Base-by-base conservation (phyloP, 2,329 filamentous ascomycete species). In the Hymenoscyphus albidus region DNA sequence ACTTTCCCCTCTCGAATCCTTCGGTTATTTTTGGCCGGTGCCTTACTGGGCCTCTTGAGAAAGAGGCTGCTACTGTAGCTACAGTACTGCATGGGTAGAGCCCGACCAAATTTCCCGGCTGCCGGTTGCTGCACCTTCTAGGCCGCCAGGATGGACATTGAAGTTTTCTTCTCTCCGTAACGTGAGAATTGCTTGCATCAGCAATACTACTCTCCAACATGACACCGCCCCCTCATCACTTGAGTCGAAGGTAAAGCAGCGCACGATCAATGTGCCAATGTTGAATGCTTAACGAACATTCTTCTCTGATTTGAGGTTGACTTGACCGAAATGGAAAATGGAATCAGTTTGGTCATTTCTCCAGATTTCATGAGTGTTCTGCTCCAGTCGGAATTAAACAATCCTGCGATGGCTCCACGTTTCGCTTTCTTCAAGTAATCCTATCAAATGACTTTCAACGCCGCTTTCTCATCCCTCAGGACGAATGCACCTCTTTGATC, bases 1-100 rank as follows among this genome's bases (percentile, higher is more conserved):
- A 48, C 42, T 48, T 27, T 27, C 27, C 27, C 27, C 27, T 27
- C 27, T 27, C 27, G 27, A 27, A 27, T 27, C 27, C 5, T 51
- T 22, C 32, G 22, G 54, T 57, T 57, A 57, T 57, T 35, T 57
- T 57, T 57, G 54, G 54, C 54, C 6, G 13, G 27, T 57, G 54
- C 54, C 54, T 57, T 22, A 57, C 44, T 51, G 44, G 44, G 22
- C 9, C 44, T 22, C n/a, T 22, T 6, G 54, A 57, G 54, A 38
- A 51, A 31, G 32, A 38, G 27, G 54, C 27, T 57, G 27, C 35
- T 31, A n/a, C n/a, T n/a, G n/a, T n/a, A 22, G 22, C 10, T 57
- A 2, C 44, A 12, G 44, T 16, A 6, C 16, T 57, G 44, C n/a
- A 18, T n/a, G 12, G 18, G 44, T 22, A 51, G 44, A 51, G 44